These are phyloP conservation scores for Glycine soja DNA, from an alignment of 306 rosid genomes.

Conservation along the genomic window DNA sequence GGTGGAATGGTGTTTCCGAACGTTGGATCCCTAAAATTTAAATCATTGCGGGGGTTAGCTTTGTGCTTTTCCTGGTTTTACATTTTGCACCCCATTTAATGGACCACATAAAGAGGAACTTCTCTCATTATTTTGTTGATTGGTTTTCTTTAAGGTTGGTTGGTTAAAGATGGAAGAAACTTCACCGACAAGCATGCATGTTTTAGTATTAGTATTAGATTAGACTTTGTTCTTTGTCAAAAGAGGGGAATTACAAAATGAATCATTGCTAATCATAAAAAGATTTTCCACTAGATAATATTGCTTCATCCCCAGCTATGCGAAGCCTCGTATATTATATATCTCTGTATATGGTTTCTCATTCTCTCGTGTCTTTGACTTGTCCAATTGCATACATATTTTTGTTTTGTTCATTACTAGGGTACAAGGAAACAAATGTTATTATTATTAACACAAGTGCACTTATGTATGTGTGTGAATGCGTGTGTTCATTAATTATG, in stretches of 20 bases:
- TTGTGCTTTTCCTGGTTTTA: slow-evolving; percentile 56
- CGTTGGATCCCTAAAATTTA: slow-evolving; percentile 84
- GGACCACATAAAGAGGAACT: slow-evolving; percentile 58
- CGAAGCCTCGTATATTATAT: background rate
- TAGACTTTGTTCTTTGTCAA: slow-evolving; percentile 9
- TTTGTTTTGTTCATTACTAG: too few species aligned
- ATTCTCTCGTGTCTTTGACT: too few species aligned
- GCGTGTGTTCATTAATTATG: too few species aligned
- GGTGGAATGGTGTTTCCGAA: slow-evolving; percentile 46
- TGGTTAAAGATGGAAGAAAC: slow-evolving; percentile 46
- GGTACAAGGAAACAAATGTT: too few species aligned
- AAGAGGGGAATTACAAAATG: background rate
- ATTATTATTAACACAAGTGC: too few species aligned
- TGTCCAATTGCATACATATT: too few species aligned
- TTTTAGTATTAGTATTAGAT: background rate
- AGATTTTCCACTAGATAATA: background rate
- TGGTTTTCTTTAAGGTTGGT: slow-evolving; percentile 49
- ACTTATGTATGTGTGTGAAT: too few species aligned
- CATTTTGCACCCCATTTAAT: slow-evolving; percentile 63
- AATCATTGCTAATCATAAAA: slow-evolving; percentile 39
- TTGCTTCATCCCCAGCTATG: background rate
- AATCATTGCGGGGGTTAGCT: slow-evolving; percentile 63
- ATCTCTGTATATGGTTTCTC: too few species aligned
- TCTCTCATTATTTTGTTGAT: slow-evolving; percentile 45
- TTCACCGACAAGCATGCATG: slow-evolving; percentile 48